These are phyloP conservation scores for Venturiaceae sp. DNA, from an alignment of 2,329 filamentous ascomycete species.

Conservation along the genomic window DNA sequence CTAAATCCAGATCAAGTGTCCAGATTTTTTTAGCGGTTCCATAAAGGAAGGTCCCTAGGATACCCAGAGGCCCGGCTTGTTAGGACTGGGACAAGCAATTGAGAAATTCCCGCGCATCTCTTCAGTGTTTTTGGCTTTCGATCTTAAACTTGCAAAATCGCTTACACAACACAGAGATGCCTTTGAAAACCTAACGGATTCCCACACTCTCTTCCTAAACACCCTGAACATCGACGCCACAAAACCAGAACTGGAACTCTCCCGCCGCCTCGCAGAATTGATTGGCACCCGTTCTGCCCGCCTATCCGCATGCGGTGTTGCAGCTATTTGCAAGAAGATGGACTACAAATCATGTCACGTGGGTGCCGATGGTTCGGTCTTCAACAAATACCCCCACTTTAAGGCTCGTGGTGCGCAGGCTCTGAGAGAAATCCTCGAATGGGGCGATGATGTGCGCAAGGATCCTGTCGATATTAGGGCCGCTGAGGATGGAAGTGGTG, in stretches of 20 bases:
- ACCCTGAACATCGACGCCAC: slow-evolving; percentile 64
- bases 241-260: slow-evolving; percentile 75
- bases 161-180: slow-evolving; percentile 55
- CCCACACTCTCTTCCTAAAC: slow-evolving; percentile 67
- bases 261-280: slow-evolving; percentile 80
- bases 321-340: slow-evolving; percentile 97
- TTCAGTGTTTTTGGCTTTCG: too few relatives aligned
- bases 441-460: slow-evolving; percentile 67
- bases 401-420: slow-evolving; percentile 84
- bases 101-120: too few relatives aligned
- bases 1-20: too few relatives aligned
- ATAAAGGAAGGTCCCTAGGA: too few relatives aligned
- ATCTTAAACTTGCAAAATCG: too few relatives aligned
- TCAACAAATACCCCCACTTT: slow-evolving; percentile 99
- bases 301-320: slow-evolving; percentile 87
- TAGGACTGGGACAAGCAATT: too few relatives aligned
- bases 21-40: too few relatives aligned
- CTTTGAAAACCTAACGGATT: slow-evolving; percentile 90
- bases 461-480: slow-evolving; percentile 79
- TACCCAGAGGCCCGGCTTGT: too few relatives aligned
- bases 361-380: slow-evolving; percentile 92
- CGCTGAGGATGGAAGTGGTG: slow-evolving; percentile 92
- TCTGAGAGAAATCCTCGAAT: slow-evolving; percentile 90
- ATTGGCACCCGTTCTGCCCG: slow-evolving; percentile 92
- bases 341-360: slow-evolving; percentile 80